Conservation (phyloP, 23 red algal genomes). For the Porphyridium purpureum region DNA sequence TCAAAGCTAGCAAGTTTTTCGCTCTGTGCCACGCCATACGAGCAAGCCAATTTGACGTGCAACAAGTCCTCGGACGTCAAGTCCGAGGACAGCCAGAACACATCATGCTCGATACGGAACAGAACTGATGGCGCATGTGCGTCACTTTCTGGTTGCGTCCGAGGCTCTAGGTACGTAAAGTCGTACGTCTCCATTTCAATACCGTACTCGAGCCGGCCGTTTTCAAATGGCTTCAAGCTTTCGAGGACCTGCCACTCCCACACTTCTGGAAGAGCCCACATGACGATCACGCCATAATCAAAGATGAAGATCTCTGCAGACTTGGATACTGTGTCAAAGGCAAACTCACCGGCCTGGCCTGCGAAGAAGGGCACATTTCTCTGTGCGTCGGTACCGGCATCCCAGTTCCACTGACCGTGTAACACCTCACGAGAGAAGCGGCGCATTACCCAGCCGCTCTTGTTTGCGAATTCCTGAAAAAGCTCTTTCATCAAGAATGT, state of each 20-base stretch:
- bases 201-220: too few species aligned
- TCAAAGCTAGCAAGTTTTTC: constrained; percentile 41
- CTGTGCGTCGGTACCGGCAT: too few species aligned
- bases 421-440: constrained; percentile 10
- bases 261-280: constrained; percentile 26
- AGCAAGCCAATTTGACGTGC: constrained; percentile 16
- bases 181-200: too few species aligned
- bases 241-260: constrained; percentile 22
- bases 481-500: constrained; percentile 18
- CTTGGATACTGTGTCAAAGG: constrained; percentile 1
- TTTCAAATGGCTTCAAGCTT: constrained; percentile 28
- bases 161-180: too few species aligned
- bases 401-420: too few species aligned
- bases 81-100: background rate
- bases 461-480: constrained; percentile 5
- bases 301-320: constrained; percentile 38
- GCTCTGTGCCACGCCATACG: constrained; percentile 26
- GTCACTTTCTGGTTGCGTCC: too few species aligned
- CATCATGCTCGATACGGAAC: constrained; percentile 10
- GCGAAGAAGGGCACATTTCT: too few species aligned
- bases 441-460: background rate
- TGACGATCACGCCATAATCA: constrained; percentile 24
- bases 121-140: too few species aligned
- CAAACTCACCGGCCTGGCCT: too few species aligned
- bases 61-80: constrained; percentile 11